Evolutionary conservation across 169 alveolate species (phyloP), one percentile per base, ranked within the genome.

Genomic region (Plasmodium coatneyi): DNA sequence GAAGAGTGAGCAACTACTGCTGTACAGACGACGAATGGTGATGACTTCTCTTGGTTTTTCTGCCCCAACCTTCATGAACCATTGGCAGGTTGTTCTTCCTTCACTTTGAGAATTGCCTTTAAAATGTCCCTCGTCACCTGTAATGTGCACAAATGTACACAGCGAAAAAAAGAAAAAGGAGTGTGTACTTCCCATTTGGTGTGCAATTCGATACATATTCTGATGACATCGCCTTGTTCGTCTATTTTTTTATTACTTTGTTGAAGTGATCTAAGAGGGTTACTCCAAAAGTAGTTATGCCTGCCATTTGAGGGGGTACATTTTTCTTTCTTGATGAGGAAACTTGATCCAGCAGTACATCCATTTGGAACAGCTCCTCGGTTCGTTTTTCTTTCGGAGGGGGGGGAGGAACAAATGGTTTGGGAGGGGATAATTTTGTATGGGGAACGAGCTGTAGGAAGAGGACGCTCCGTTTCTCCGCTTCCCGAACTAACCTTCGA

Each of bases 271-370:
- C 41, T 49, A 87, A 79, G 66, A 87, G 54, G 46, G 93, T 76
- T 78, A 87, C 70, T 25, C 93, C 93, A 60, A 76, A 87, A 1
- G 93, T 87, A 78, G 93, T 78, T 60, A 87, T 87, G 30, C 19
- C 60, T 39, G 78, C 89, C 93, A 87, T 87, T 12, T 78, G 80
- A 6, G 5, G 25, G 30, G 81, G 86, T 39, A 41, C 16, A 4
- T 78, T 71, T 49, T 71, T 60, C 49, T 9, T 87, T 34, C 3
- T 84, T 56, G 30, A 9, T 28, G 54, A 78, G 41, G 81, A 4
- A 14, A 76, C 66, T 30, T 52, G 43, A 78, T 78, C 72, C 49
- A 87, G 36, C 82, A 87, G 49, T 22, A 19, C 14, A 16, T 14
- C 66, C 25, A 56, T 87, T 22, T 52, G 82, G 19, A 56, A 81